A percentile compares a stretch with the other conserved stretches of the same genome.
phyloP scores from a whole-genome alignment of 257 asterid genomes.

The Mitragyna speciosa region DNA sequence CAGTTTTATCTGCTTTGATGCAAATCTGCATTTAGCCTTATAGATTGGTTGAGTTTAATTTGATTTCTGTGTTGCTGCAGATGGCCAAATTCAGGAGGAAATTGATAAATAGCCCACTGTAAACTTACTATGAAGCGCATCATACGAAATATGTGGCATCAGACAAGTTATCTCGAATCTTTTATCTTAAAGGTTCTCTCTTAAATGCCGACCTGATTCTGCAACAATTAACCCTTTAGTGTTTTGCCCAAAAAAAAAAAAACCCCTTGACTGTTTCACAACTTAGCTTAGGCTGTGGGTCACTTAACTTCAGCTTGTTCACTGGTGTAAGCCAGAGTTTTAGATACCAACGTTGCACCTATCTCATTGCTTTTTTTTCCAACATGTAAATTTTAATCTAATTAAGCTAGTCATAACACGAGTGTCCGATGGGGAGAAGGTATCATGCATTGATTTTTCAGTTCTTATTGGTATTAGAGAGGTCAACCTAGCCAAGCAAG shows the following conservation, averaged over 20 bases:
- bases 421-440: not conserved
- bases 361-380: not conserved
- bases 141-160: not conserved
- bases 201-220: not conserved
- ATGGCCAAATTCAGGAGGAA: conserved; percentile 73
- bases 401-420: not conserved
- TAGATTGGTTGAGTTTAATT: not conserved
- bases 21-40: conserved; percentile 1
- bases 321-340: not conserved
- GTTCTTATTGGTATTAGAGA: not conserved
- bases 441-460: not conserved
- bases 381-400: conserved; percentile 1
- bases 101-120: conserved; percentile 43
- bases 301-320: not conserved
- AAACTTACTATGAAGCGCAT: not conserved
- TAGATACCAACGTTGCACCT: not conserved
- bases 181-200: not conserved
- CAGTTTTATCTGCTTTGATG: conserved; percentile 14
- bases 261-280: too few species aligned
- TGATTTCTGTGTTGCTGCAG: conserved; percentile 36
- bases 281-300: conserved; percentile 1
- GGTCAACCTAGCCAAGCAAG: conserved; percentile 1
- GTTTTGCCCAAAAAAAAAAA: too few species aligned
- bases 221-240: not conserved
- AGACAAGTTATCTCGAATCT: not conserved